Percentiles rank a stretch among this genome's conserved stretches.
Evolutionary conservation across 805 yeast genomes (phyloP).

Genomic region (Kuraishia cidri): DNA sequence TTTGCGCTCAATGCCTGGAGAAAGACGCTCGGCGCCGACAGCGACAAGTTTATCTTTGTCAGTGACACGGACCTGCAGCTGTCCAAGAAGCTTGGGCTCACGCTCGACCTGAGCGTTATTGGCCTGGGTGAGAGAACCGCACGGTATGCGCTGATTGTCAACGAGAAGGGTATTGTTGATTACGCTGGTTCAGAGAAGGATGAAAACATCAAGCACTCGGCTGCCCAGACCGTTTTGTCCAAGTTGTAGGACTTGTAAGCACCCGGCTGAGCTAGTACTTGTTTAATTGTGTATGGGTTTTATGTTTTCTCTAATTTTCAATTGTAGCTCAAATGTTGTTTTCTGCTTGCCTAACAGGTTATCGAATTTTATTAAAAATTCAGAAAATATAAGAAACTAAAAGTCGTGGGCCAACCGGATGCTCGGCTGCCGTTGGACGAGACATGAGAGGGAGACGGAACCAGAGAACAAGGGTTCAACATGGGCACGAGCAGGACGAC

Average conservation of each 20-base stretch:
- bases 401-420: too few relatives aligned
- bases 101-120: conserved; percentile 39
- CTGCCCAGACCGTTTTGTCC: conserved; percentile 14
- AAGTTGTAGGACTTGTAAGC: too few relatives aligned
- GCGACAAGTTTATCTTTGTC: conserved; percentile 43
- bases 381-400: too few relatives aligned
- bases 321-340: neutral
- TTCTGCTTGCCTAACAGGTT: too few relatives aligned
- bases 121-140: conserved; percentile 53
- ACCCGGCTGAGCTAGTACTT: too few relatives aligned
- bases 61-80: conserved; percentile 54
- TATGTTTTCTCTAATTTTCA: neutral
- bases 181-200: conserved; percentile 18
- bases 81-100: conserved; percentile 49
- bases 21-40: conserved; percentile 28
- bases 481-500: too few relatives aligned
- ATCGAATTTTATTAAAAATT: too few relatives aligned
- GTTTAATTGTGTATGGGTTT: too few relatives aligned
- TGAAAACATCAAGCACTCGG: conserved; percentile 16
- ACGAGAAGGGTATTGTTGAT: conserved; percentile 28
- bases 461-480: too few relatives aligned
- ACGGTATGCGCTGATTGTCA: conserved; percentile 62
- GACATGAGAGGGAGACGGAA: too few relatives aligned
- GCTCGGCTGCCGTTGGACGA: too few relatives aligned
- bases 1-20: conserved; percentile 67